Percentiles rank a stretch among this genome's conserved stretches.
Conservation (phyloP, 2,329 filamentous ascomycete genomes). For the Aspergillus sp. region DNA sequence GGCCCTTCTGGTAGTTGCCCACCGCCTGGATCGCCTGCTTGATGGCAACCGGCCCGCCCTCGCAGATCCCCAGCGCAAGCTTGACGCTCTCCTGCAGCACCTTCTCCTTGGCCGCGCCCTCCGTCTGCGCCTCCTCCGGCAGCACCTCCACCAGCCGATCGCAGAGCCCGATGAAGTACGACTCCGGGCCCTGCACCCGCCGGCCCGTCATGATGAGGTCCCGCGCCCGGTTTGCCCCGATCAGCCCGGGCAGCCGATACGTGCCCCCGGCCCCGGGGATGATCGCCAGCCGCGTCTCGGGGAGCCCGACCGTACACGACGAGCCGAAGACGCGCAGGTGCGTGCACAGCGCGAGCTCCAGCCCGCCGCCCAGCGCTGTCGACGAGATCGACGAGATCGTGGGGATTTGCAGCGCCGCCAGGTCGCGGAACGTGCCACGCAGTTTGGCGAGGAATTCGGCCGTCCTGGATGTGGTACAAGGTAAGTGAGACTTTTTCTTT, state of each 20-base stretch:
- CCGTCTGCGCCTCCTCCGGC: slow-evolving; percentile 43
- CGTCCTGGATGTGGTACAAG: slow-evolving; percentile 61
- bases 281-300: slow-evolving; percentile 87
- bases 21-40: slow-evolving; percentile 73
- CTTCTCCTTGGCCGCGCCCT: slow-evolving; percentile 53
- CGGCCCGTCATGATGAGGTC: slow-evolving; percentile 86
- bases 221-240: slow-evolving; percentile 71
- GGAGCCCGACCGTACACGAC: slow-evolving; percentile 68
- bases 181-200: slow-evolving; percentile 71
- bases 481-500: too few relatives aligned
- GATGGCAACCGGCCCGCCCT: slow-evolving; percentile 78
- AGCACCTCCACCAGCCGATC: slow-evolving; percentile 80
- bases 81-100: slow-evolving; percentile 68
- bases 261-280: slow-evolving; percentile 92
- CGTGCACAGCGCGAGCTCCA: slow-evolving; percentile 84
- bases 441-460: slow-evolving; percentile 67
- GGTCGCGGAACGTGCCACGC: slow-evolving; percentile 61
- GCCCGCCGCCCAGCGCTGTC: slow-evolving; percentile 79
- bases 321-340: slow-evolving; percentile 81
- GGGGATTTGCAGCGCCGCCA: slow-evolving; percentile 71
- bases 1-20: slow-evolving; percentile 52
- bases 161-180: slow-evolving; percentile 82
- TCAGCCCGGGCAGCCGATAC: slow-evolving; percentile 70
- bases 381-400: slow-evolving; percentile 84
- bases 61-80: slow-evolving; percentile 75